A percentile compares a stretch with the other conserved stretches of the same genome.
These are phyloP conservation scores for Alliaria petiolata DNA, from an alignment of 345 rosid species.

Conservation along the genomic window DNA sequence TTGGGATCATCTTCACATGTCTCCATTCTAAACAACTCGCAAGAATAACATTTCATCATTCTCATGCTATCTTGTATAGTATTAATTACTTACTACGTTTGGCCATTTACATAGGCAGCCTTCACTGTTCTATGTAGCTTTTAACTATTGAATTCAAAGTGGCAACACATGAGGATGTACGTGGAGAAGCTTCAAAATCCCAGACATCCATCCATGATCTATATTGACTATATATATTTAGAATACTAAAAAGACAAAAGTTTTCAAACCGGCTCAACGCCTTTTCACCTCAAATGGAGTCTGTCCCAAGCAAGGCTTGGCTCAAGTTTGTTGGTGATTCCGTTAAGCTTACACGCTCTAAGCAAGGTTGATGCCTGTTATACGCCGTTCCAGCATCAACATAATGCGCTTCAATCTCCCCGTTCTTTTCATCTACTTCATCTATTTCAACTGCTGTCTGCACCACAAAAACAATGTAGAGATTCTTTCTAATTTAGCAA, in stretches of 20 bases:
- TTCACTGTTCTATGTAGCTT: background rate
- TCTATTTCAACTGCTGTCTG: conserved; percentile 76
- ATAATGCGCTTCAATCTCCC: conserved; percentile 44
- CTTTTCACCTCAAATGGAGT: background rate
- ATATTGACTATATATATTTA: background rate
- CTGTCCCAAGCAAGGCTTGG: conserved; percentile 40
- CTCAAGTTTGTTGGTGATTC: conserved; percentile 37
- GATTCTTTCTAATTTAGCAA: background rate
- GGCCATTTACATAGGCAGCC: background rate
- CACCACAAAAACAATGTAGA: conserved; percentile 8
- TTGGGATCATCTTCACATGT: background rate
- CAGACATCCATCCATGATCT: background rate
- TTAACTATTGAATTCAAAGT: background rate
- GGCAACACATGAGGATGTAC: background rate
- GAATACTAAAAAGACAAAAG: background rate
- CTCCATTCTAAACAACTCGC: background rate
- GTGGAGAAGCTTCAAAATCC: conserved; percentile 12
- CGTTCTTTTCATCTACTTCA: conserved; percentile 53
- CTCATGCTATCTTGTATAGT: background rate
- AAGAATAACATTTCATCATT: background rate
- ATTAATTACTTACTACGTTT: background rate
- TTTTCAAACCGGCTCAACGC: background rate
- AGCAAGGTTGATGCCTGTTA: conserved; percentile 40
- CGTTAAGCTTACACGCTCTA: conserved; percentile 36
- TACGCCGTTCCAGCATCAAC: conserved; percentile 52